Evolutionary conservation across 805 yeast species (phyloP).

Genomic region (Yarrowia hollandica): DNA sequence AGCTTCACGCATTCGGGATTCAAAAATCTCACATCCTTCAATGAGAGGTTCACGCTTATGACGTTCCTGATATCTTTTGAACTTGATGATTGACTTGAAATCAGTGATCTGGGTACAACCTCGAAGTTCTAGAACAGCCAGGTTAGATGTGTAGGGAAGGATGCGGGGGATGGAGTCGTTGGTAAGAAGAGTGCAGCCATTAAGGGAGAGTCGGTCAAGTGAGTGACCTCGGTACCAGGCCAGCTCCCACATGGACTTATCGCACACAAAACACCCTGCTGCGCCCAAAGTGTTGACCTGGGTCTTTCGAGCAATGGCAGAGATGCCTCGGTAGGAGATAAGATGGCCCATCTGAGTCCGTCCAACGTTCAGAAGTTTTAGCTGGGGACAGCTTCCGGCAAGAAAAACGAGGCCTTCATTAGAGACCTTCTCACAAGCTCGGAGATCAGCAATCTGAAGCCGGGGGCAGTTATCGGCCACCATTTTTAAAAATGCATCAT

Average conservation of each 20-base stretch:
- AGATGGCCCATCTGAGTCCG: slow-evolving; percentile 66
- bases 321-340: slow-evolving; percentile 69
- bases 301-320: slow-evolving; percentile 58
- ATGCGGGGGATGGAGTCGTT: slow-evolving; percentile 59
- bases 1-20: slow-evolving; percentile 57
- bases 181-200: slow-evolving; percentile 64
- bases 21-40: slow-evolving; percentile 76
- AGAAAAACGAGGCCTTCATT: slow-evolving; percentile 75
- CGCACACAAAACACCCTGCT: slow-evolving; percentile 84
- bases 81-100: slow-evolving; percentile 65
- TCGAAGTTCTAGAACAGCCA: slow-evolving; percentile 77
- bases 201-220: slow-evolving; percentile 68
- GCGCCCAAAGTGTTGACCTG: slow-evolving; percentile 70
- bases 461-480: slow-evolving; percentile 59
- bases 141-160: slow-evolving; percentile 53
- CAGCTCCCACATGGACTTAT: slow-evolving; percentile 77
- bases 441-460: slow-evolving; percentile 65
- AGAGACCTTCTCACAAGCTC: slow-evolving; percentile 79
- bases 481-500: slow-evolving; percentile 56
- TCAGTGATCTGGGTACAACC: slow-evolving; percentile 58
- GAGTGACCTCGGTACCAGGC: slow-evolving; percentile 53
- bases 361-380: slow-evolving; percentile 72
- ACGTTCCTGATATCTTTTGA: slow-evolving; percentile 48
- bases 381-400: slow-evolving; percentile 57
- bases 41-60: slow-evolving; percentile 55